Evolutionary conservation across 495 filamentous ascomycete genomes (phyloP).

Genomic region (Hypoxylon subgilvum): DNA sequence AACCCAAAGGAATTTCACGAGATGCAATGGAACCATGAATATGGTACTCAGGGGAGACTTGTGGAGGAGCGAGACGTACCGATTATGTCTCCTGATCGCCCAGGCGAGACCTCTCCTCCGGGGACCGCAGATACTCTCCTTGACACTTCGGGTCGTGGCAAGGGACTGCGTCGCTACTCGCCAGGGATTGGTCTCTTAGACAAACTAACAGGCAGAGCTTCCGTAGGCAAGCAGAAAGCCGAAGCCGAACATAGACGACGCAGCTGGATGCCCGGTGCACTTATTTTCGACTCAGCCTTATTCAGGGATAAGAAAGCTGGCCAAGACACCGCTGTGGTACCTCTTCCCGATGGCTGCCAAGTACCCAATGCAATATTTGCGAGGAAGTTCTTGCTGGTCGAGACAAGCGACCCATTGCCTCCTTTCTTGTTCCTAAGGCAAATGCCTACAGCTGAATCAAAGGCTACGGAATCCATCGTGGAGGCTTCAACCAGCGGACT

Average conservation of each 20-base stretch:
- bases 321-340: conserved; percentile 9
- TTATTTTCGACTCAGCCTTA: conserved; percentile 25
- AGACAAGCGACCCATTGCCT: conserved; percentile 36
- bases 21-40: conserved; percentile 40
- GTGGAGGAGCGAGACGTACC: conserved; percentile 36
- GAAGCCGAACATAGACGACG: conserved; percentile 28
- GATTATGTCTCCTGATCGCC: conserved; percentile 23
- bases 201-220: conserved; percentile 18
- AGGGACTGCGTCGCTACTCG: conserved; percentile 26
- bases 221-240: conserved; percentile 9
- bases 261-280: conserved; percentile 31
- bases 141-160: conserved; percentile 5
- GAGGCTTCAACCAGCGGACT: conserved; percentile 46
- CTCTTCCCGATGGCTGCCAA: conserved; percentile 31
- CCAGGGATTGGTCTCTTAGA: conserved; percentile 23
- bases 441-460: conserved; percentile 43
- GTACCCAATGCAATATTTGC: conserved; percentile 44
- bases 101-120: conserved; percentile 23
- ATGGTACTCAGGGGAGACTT: conserved; percentile 30
- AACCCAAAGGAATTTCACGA: conserved; percentile 42
- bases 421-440: conserved; percentile 24
- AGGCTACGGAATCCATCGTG: conserved; percentile 50
- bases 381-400: conserved; percentile 42
- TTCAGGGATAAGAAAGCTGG: conserved; percentile 20
- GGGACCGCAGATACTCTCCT: conserved; percentile 25